Percentiles rank a stretch among this genome's conserved stretches.
Evolutionary conservation across 805 yeast species (phyloP).

Genomic region (Tanozyma kutaoensis): DNA sequence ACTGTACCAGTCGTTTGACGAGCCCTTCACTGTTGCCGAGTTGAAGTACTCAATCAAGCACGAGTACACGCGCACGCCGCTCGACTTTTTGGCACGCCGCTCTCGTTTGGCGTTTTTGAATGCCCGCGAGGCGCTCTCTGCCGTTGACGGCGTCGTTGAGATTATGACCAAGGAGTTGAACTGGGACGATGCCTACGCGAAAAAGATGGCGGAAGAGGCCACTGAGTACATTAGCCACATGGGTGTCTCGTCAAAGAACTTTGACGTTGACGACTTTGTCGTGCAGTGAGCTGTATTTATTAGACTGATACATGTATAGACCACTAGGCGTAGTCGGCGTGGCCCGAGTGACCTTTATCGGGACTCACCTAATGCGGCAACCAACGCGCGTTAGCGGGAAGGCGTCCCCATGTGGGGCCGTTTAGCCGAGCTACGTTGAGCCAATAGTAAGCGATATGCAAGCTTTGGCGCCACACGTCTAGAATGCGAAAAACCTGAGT

Average conservation of each 20-base stretch:
- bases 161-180: slow-evolving; percentile 69
- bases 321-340: too few relatives aligned
- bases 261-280: slow-evolving; percentile 8
- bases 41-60: slow-evolving; percentile 65
- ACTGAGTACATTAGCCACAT: slow-evolving; percentile 47
- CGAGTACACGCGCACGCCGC: slow-evolving; percentile 80
- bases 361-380: too few relatives aligned
- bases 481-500: too few relatives aligned
- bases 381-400: too few relatives aligned
- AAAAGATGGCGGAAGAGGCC: slow-evolving; percentile 37
- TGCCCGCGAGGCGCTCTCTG: slow-evolving; percentile 66
- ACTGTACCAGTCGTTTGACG: slow-evolving; percentile 41
- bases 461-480: too few relatives aligned
- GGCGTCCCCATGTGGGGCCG: too few relatives aligned
- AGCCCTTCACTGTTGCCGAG: slow-evolving; percentile 88
- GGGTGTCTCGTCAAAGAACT: slow-evolving; percentile 28
- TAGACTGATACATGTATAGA: too few relatives aligned
- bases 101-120: slow-evolving; percentile 86
- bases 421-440: too few relatives aligned
- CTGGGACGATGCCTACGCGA: slow-evolving; percentile 55
- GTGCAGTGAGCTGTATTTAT: slow-evolving; percentile 1
- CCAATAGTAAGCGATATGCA: too few relatives aligned
- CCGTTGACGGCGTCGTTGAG: slow-evolving; percentile 76
- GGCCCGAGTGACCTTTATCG: too few relatives aligned
- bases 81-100: slow-evolving; percentile 87